A percentile compares a stretch with the other conserved stretches of the same genome.
Conservation (phyloP, 2,329 filamentous ascomycete species). For the Acrocalymma vagum region DNA sequence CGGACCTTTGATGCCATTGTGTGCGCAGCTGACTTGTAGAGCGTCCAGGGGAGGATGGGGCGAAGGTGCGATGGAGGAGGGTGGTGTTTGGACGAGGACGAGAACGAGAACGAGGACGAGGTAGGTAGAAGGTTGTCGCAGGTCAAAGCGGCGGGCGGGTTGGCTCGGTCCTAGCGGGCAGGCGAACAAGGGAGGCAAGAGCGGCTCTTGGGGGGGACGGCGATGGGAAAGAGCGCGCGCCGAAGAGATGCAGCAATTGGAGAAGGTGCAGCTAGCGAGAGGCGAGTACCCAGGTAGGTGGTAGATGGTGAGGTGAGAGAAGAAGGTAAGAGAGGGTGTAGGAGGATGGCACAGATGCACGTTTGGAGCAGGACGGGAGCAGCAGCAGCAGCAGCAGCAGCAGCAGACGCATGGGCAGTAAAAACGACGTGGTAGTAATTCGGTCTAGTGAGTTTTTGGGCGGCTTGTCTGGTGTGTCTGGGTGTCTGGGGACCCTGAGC, state of each 20-base stretch:
- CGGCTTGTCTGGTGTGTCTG: no score
- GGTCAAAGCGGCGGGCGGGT: conserved; percentile 4
- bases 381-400: no score
- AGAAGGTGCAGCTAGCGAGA: conserved; percentile 12
- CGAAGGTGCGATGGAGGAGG: conserved; percentile 5
- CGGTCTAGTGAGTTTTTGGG: no score
- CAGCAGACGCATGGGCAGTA: conserved; percentile 27
- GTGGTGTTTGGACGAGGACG: conserved; percentile 19
- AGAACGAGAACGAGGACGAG: conserved; percentile 10
- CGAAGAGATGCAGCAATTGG: conserved; percentile 21
- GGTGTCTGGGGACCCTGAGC: conserved; percentile 24
- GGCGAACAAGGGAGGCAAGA: conserved; percentile 11
- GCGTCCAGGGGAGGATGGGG: conserved; percentile 9
- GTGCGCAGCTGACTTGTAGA: conserved; percentile 10
- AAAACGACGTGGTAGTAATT: conserved; percentile 32
- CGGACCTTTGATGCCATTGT: conserved; percentile 50
- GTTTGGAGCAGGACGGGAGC: conserved; percentile 13
- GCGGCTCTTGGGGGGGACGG: conserved; percentile 8
- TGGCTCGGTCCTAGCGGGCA: conserved; percentile 1
- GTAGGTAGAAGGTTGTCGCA: background rate
- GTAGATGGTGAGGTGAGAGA: conserved; percentile 8
- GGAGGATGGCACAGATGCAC: conserved; percentile 14
- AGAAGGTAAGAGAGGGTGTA: conserved; percentile 9
- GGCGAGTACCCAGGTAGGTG: conserved; percentile 1
- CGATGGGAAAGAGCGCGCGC: conserved; percentile 18